A percentile compares a stretch with the other conserved stretches of the same genome.
phyloP scores from a whole-genome alignment of 345 rosid genomes.

The Combretum micranthum region DNA sequence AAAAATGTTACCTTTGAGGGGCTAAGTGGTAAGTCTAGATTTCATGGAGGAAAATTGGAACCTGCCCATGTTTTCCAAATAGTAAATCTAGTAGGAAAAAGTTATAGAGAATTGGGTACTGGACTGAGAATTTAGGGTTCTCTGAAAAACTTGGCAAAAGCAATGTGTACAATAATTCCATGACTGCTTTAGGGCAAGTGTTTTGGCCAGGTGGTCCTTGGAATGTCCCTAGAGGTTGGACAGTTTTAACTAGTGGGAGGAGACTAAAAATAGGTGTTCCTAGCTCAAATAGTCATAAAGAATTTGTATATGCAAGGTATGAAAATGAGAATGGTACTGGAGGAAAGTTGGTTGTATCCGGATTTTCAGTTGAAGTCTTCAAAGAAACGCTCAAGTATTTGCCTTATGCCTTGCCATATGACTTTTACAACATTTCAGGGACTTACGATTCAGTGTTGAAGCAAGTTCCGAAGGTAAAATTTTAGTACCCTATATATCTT shows the following conservation, averaged over 20 bases:
- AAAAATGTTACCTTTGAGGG: slow-evolving; percentile 11
- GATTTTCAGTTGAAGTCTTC: slow-evolving; percentile 16
- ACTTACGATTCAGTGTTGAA: slow-evolving; percentile 14
- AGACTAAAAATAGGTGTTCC: slow-evolving; percentile 19
- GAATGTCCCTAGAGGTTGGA: slow-evolving; percentile 19
- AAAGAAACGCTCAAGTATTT: slow-evolving; percentile 1
- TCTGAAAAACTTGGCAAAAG: background rate
- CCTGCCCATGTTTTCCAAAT: slow-evolving; percentile 3
- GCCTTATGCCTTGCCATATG: slow-evolving; percentile 9
- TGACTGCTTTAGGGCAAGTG: slow-evolving; percentile 13
- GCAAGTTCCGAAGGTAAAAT: slow-evolving; percentile 1
- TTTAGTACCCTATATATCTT: background rate
- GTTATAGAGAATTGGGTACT: slow-evolving; percentile 14
- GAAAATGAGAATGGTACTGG: background rate
- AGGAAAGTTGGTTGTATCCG: slow-evolving; percentile 4
- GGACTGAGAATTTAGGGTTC: slow-evolving; percentile 20
- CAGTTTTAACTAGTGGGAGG: background rate
- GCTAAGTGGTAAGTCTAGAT: slow-evolving; percentile 12
- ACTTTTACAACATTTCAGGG: slow-evolving; percentile 8
- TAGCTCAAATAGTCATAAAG: background rate
- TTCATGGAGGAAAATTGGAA: background rate
- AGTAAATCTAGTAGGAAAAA: slow-evolving; percentile 16
- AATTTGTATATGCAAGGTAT: slow-evolving; percentile 10
- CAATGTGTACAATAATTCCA: slow-evolving; percentile 5
- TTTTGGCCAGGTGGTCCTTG: slow-evolving; percentile 18